These are phyloP conservation scores for Durio zibethinus DNA, from an alignment of 345 rosid genomes.

Conservation along the genomic window DNA sequence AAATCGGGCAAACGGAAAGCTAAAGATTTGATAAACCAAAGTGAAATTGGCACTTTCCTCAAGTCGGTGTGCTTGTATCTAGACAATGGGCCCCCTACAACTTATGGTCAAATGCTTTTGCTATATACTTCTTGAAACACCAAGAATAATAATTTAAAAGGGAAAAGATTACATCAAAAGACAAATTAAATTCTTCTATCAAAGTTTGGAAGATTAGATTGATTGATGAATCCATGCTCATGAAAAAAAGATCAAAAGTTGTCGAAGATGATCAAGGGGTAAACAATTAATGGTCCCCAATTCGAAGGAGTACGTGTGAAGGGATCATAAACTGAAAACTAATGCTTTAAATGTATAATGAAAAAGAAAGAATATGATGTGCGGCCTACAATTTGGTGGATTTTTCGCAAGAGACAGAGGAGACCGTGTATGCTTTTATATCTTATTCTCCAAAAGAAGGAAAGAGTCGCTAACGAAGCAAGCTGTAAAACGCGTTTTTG, in stretches of 20 bases:
- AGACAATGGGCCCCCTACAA: not conserved
- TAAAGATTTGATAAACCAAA: not conserved
- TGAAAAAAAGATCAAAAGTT: not conserved
- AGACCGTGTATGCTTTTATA: not conserved
- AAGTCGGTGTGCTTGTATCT: not conserved
- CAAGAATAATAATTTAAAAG: not conserved
- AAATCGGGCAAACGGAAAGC: not conserved
- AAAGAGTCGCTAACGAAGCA: not conserved
- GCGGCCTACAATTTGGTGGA: not conserved
- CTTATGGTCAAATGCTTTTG: not conserved
- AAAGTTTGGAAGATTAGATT: not conserved
- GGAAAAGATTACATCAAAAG: not conserved
- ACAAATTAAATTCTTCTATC: not conserved
- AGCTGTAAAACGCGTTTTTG: slow-evolving; percentile 30
- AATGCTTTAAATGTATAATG: not conserved
- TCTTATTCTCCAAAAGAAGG: no score
- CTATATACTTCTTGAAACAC: not conserved
- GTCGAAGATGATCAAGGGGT: not conserved
- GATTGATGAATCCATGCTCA: not conserved
- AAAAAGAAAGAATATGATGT: not conserved
- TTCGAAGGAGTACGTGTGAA: not conserved
- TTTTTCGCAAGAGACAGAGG: not conserved
- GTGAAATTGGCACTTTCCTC: not conserved
- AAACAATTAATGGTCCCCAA: not conserved
- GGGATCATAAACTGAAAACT: not conserved